Percentiles rank a stretch among this genome's conserved stretches.
These are phyloP conservation scores for Tilletia indica DNA, from an alignment of 1,284 basidiomycete genomes.

Conservation along the genomic window DNA sequence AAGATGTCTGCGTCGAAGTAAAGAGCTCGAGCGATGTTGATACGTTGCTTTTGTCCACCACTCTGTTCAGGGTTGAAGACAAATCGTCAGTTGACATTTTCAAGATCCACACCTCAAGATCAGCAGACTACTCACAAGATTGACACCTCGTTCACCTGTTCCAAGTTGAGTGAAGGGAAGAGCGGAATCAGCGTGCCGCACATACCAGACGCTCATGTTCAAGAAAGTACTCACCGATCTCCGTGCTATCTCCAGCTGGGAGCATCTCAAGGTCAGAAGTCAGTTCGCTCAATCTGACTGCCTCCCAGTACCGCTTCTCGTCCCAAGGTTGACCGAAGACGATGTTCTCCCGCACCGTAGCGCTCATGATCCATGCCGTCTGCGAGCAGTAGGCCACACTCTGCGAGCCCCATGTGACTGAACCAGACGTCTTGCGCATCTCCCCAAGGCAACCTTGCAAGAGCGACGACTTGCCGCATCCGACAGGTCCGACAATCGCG, in stretches of 20 bases:
- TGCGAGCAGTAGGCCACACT: slow-evolving; percentile 75
- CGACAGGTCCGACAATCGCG: slow-evolving; percentile 52
- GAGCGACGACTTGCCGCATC: slow-evolving; percentile 52
- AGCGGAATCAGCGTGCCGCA: background rate
- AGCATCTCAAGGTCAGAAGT: slow-evolving; percentile 69
- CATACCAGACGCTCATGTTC: background rate
- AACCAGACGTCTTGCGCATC: slow-evolving; percentile 43
- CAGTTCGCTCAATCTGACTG: slow-evolving; percentile 41
- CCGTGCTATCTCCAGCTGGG: slow-evolving; percentile 72
- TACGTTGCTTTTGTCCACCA: slow-evolving; percentile 67
- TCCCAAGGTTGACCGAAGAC: slow-evolving; percentile 58
- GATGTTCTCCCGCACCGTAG: slow-evolving; percentile 64
- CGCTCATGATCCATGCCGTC: slow-evolving; percentile 84
- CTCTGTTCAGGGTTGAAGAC: slow-evolving; percentile 45
- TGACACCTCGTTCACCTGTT: slow-evolving; percentile 13
- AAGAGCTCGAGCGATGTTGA: slow-evolving; percentile 71
- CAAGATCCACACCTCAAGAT: background rate
- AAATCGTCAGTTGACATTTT: slow-evolving; percentile 19
- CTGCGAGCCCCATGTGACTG: slow-evolving; percentile 47
- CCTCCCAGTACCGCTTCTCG: slow-evolving; percentile 61
- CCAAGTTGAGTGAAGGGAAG: background rate
- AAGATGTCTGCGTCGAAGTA: slow-evolving; percentile 70
- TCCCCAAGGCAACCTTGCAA: slow-evolving; percentile 51
- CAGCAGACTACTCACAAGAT: slow-evolving; percentile 14
- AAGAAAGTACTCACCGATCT: slow-evolving; percentile 59